phyloP scores from a whole-genome alignment of 257 asterid species.

The Misopates orontium region DNA sequence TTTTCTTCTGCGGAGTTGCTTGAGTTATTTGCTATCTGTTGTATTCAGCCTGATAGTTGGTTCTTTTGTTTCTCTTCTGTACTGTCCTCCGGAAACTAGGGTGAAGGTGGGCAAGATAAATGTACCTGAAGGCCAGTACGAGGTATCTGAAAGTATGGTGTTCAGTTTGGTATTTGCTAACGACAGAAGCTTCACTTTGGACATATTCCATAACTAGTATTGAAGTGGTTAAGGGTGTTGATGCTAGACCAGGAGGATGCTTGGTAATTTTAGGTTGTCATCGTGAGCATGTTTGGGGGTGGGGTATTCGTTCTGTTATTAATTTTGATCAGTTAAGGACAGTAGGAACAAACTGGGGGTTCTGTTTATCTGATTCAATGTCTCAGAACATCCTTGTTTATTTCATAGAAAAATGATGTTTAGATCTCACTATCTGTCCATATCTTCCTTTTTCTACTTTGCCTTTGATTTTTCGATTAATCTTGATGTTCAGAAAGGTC shows the following conservation, averaged over 20 bases:
- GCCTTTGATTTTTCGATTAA: background rate
- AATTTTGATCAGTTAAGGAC: too few relatives aligned
- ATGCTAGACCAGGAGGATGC: too few relatives aligned
- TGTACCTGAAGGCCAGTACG: slow-evolving; percentile 48
- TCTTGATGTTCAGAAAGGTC: background rate
- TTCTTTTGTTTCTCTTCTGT: slow-evolving; percentile 10
- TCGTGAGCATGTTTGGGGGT: too few relatives aligned
- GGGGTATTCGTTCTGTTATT: too few relatives aligned
- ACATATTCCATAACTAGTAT: too few relatives aligned
- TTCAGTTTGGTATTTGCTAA: too few relatives aligned
- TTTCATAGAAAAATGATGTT: background rate
- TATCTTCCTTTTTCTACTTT: background rate
- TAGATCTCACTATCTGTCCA: background rate
- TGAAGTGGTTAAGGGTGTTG: too few relatives aligned
- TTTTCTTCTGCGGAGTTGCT: background rate
- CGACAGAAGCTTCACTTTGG: too few relatives aligned
- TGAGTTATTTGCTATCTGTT: slow-evolving; percentile 16
- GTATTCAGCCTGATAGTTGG: slow-evolving; percentile 11
- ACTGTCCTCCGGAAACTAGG: slow-evolving; percentile 45
- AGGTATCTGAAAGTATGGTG: slow-evolving; percentile 66
- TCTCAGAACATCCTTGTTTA: background rate
- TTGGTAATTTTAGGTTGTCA: too few relatives aligned
- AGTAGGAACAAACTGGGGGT: too few relatives aligned
- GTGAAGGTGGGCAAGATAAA: slow-evolving; percentile 41
- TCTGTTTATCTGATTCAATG: too few relatives aligned